Percentiles rank a stretch among this genome's conserved stretches.
phyloP scores from a whole-genome alignment of 257 asterid species.

The Nyctanthes arbortristis region DNA sequence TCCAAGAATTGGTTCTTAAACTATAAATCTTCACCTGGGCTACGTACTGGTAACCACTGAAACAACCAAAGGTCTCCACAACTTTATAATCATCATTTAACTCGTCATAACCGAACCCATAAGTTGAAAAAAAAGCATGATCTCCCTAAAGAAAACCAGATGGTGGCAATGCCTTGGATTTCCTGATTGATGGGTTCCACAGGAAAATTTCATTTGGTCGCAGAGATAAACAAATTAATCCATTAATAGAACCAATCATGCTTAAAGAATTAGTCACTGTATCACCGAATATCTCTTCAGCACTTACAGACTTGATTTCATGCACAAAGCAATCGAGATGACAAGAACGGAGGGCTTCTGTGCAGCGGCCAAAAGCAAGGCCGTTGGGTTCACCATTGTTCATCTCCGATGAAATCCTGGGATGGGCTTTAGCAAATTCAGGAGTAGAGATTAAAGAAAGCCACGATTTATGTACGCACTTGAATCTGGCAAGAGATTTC shows the following conservation, averaged over 20 bases:
- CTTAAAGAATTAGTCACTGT: not conserved
- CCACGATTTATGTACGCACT: not conserved
- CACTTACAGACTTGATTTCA: not conserved
- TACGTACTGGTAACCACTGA: not conserved
- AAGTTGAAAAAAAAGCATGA: not conserved
- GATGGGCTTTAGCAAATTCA: not conserved
- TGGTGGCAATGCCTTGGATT: slow-evolving; percentile 22
- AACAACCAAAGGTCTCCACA: too few relatives aligned
- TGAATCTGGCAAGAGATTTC: slow-evolving; percentile 12
- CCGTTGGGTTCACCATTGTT: not conserved
- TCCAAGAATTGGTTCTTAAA: not conserved
- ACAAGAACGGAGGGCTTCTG: slow-evolving; percentile 12
- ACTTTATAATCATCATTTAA: slow-evolving; percentile 22
- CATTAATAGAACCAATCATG: slow-evolving; percentile 34
- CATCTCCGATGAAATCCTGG: not conserved
- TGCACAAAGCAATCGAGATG: slow-evolving; percentile 5
- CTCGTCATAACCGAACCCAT: slow-evolving; percentile 39
- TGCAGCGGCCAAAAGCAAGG: not conserved
- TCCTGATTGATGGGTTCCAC: slow-evolving; percentile 33
- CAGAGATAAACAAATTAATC: slow-evolving; percentile 30
- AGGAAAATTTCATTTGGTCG: slow-evolving; percentile 18
- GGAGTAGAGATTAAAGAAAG: not conserved
- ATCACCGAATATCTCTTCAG: slow-evolving; percentile 6
- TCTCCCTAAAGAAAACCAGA: slow-evolving; percentile 4
- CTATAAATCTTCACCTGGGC: not conserved